Evolutionary conservation across 192 early-diverging fungal genomes (phyloP).

Genomic region (Gamsiella multidivaricata): DNA sequence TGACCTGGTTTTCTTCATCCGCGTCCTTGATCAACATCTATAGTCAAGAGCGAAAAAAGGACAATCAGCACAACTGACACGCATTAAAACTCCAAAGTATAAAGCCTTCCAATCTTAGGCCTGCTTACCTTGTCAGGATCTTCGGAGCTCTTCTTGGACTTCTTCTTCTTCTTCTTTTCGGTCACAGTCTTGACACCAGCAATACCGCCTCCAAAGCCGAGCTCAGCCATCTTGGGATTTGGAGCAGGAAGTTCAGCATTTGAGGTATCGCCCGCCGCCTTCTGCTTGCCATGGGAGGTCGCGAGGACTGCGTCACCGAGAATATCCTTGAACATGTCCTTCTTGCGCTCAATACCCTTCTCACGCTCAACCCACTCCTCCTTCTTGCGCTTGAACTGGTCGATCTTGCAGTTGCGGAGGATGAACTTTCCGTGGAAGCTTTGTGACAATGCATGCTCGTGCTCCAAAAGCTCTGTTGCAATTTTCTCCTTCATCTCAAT

Average conservation of each 20-base stretch:
- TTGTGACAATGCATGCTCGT: constrained; percentile 64
- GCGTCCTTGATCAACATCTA: constrained; percentile 46
- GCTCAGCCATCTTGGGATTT: constrained; percentile 64
- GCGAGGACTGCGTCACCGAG: constrained; percentile 61
- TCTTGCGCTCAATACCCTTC: constrained; percentile 76
- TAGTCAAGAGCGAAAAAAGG: neutral
- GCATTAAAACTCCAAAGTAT: too few species aligned
- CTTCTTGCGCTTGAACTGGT: constrained; percentile 77
- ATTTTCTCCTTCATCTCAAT: constrained; percentile 81
- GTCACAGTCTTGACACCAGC: constrained; percentile 51
- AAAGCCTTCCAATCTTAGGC: too few species aligned
- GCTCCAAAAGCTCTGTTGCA: constrained; percentile 71
- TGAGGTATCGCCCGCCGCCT: constrained; percentile 17
- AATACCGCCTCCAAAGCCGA: constrained; percentile 65
- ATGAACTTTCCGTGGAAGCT: constrained; percentile 80
- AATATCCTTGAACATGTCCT: constrained; percentile 85
- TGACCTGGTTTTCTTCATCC: constrained; percentile 46
- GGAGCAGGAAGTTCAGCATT: constrained; percentile 41
- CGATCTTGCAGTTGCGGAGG: constrained; percentile 81
- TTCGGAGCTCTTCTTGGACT: constrained; percentile 59
- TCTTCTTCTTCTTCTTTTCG: constrained; percentile 62
- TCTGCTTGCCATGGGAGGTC: constrained; percentile 46
- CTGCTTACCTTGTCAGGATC: constrained; percentile 50
- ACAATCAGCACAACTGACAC: neutral
- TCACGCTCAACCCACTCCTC: constrained; percentile 83